Conservation (phyloP, 225 moss, liverwort and hornwort species). For the Marchantia polymorpha region DNA sequence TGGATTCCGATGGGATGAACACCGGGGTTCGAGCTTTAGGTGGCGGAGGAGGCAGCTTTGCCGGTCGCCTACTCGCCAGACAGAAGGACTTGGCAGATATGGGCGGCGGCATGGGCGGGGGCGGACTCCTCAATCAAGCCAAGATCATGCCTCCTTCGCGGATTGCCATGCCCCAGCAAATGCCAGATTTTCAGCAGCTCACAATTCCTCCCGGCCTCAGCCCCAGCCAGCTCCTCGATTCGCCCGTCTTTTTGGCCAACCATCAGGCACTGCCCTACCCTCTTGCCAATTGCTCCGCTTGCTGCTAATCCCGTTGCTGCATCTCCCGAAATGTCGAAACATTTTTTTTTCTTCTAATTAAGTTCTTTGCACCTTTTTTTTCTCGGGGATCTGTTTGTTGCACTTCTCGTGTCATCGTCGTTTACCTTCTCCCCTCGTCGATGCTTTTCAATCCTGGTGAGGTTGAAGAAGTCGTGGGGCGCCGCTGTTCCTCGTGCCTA, state of each 20-base stretch:
- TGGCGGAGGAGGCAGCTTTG: conserved; percentile 70
- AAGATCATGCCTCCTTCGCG: conserved; percentile 66
- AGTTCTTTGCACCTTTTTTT: too few species aligned
- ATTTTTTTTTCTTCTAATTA: too few species aligned
- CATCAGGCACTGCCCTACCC: conserved; percentile 48
- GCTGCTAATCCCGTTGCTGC: not conserved
- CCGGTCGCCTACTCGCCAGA: conserved; percentile 66
- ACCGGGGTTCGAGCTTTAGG: conserved; percentile 44
- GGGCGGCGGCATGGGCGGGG: conserved; percentile 30
- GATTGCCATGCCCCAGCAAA: conserved; percentile 40
- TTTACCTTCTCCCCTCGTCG: not conserved
- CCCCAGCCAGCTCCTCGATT: conserved; percentile 77
- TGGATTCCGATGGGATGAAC: conserved; percentile 46
- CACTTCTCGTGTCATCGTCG: not conserved
- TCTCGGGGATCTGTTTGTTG: not conserved
- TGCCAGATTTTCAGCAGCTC: conserved; percentile 56
- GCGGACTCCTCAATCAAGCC: conserved; percentile 36
- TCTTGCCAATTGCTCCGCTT: not conserved
- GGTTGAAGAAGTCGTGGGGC: too few species aligned
- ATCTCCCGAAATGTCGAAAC: not conserved
- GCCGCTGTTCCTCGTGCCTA: too few species aligned
- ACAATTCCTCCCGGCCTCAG: conserved; percentile 91
- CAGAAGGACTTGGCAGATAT: conserved; percentile 41
- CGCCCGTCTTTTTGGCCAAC: conserved; percentile 61
- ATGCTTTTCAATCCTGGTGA: not conserved